Evolutionary conservation across 345 rosid species (phyloP).

Genomic region (Salix exigua): DNA sequence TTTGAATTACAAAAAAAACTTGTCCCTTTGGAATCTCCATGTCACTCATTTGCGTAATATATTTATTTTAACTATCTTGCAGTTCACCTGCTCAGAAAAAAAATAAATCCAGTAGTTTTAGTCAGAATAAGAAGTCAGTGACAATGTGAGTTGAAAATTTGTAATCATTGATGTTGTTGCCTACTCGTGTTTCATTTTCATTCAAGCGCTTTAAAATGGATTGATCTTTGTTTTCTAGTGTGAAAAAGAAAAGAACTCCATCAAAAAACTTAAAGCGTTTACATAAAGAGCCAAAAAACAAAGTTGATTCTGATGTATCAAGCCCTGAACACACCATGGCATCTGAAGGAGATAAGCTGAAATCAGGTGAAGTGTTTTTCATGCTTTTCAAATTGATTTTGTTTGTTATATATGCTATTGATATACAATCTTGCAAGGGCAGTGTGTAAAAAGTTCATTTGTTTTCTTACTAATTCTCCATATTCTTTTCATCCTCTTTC

Average conservation of each 20-base stretch:
- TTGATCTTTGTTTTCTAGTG: conserved; percentile 35
- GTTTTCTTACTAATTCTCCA: background rate
- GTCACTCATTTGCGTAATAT: too few species aligned
- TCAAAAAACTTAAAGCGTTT: conserved; percentile 49
- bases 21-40: background rate
- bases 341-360: conserved; percentile 23
- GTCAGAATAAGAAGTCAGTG: conserved; percentile 39
- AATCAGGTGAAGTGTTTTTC: conserved; percentile 32
- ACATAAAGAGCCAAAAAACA: conserved; percentile 37
- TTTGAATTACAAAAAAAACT: background rate
- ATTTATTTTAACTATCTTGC: conserved; percentile 15
- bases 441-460: background rate
- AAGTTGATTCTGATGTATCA: conserved; percentile 46
- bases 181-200: background rate
- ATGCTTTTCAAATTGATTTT: background rate
- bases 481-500: conserved; percentile 5
- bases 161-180: conserved; percentile 6
- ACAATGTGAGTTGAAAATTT: conserved; percentile 46
- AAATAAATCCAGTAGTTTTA: conserved; percentile 34
- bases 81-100: conserved; percentile 55
- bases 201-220: conserved; percentile 1
- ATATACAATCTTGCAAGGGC: background rate
- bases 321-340: conserved; percentile 28
- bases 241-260: conserved; percentile 80
- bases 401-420: background rate